These are phyloP conservation scores for Malus hybrid DNA, from an alignment of 331 rosid species.

Conservation along the genomic window DNA sequence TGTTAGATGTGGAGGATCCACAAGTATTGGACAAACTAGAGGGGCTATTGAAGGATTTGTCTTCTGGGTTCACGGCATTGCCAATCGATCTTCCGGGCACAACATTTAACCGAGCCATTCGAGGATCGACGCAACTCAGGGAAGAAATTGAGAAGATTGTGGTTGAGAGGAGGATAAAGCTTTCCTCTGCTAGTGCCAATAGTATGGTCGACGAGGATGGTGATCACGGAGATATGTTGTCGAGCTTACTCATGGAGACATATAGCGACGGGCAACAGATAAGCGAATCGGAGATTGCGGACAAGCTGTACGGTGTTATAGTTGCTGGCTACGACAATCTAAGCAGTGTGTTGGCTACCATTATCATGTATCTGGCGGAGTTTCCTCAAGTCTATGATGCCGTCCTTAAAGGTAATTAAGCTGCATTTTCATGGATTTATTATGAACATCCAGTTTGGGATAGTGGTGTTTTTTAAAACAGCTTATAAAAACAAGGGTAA, in stretches of 20 bases:
- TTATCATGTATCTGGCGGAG: not conserved
- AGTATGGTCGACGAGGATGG: not conserved
- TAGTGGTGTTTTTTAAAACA: too few relatives aligned
- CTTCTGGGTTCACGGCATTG: not conserved
- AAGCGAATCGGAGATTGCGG: not conserved
- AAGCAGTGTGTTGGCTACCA: not conserved
- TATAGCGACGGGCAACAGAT: not conserved
- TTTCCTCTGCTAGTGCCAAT: not conserved
- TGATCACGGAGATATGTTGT: not conserved
- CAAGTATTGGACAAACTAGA: not conserved
- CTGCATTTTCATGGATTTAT: not conserved
- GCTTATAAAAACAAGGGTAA: too few relatives aligned
- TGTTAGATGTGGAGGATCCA: not conserved
- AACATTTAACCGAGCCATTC: not conserved
- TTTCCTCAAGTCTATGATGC: conserved; percentile 7
- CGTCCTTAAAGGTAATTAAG: not conserved
- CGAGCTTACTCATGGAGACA: not conserved
- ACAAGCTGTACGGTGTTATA: not conserved
- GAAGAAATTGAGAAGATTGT: not conserved
- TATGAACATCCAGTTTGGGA: too few relatives aligned
- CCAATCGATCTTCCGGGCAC: conserved; percentile 14
- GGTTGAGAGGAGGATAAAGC: not conserved
- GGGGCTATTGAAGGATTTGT: not conserved
- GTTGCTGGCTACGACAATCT: not conserved
- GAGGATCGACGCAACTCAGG: not conserved